Conservation (phyloP, 2,329 filamentous ascomycete species). For the Bipolaris bicolor region DNA sequence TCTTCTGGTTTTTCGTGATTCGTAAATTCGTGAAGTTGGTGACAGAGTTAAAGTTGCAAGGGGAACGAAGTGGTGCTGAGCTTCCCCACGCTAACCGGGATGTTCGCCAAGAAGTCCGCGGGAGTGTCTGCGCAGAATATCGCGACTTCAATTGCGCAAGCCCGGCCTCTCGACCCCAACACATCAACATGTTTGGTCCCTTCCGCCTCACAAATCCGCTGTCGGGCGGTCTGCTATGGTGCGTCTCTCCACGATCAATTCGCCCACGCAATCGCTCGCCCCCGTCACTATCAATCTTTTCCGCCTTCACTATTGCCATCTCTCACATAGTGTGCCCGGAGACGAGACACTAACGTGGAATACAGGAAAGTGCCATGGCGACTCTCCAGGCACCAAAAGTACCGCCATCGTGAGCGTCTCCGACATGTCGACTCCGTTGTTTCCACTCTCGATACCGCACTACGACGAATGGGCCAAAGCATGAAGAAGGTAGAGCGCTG, state of each 20-base stretch:
- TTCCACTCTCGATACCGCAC: constrained; percentile 77
- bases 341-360: background rate
- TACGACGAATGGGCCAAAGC: constrained; percentile 72
- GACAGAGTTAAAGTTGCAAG: background rate
- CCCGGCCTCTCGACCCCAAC: constrained; percentile 19
- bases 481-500: constrained; percentile 82
- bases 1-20: background rate
- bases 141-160: constrained; percentile 17
- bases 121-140: constrained; percentile 36
- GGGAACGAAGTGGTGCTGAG: constrained; percentile 12
- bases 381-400: constrained; percentile 72
- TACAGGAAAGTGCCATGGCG: constrained; percentile 95
- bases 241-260: constrained; percentile 5
- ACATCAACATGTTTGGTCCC: constrained; percentile 48
- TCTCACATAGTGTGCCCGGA: constrained; percentile 15
- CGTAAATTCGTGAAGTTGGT: constrained; percentile 3
- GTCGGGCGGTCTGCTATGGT: constrained; percentile 50
- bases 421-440: constrained; percentile 81
- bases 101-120: constrained; percentile 41
- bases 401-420: constrained; percentile 53
- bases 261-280: background rate
- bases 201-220: constrained; percentile 50
- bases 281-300: background rate
- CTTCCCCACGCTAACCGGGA: constrained; percentile 35
- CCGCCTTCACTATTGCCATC: background rate